phyloP scores from a whole-genome alignment of 2,329 filamentous ascomycete species.

The Fusarium sarcochroum region DNA sequence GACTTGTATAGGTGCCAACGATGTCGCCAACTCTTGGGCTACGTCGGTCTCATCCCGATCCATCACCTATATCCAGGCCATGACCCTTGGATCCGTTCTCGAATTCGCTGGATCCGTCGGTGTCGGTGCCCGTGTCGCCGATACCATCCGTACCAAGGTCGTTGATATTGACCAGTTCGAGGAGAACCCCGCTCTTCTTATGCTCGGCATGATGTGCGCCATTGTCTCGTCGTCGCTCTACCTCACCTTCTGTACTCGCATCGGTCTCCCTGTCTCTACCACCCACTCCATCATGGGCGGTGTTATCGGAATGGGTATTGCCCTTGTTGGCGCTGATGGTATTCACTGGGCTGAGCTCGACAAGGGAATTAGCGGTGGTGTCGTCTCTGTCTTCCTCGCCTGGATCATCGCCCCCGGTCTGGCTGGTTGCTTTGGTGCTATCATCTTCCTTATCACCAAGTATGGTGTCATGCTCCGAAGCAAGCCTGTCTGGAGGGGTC shows the following conservation, averaged over 20 bases:
- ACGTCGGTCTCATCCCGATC: conserved; percentile 80
- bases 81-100: conserved; percentile 70
- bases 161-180: conserved; percentile 65
- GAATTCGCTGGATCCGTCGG: conserved; percentile 73
- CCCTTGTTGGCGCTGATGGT: conserved; percentile 63
- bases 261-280: conserved; percentile 72
- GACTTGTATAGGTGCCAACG: conserved; percentile 54
- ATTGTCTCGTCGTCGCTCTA: conserved; percentile 67
- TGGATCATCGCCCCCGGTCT: conserved; percentile 73
- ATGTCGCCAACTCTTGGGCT: conserved; percentile 85
- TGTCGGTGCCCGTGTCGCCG: conserved; percentile 72
- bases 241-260: conserved; percentile 67
- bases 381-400: conserved; percentile 71
- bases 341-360: conserved; percentile 68
- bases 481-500: conserved; percentile 68
- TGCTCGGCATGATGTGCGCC: conserved; percentile 72
- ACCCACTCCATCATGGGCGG: conserved; percentile 74
- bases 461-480: conserved; percentile 69
- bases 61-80: conserved; percentile 71
- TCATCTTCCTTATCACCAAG: conserved; percentile 71
- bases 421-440: conserved; percentile 66
- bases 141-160: conserved; percentile 74
- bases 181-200: conserved; percentile 65
- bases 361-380: conserved; percentile 54
- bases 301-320: conserved; percentile 72